Evolutionary conservation across 768 basidiomycete species (phyloP).

Genomic region (Termitomyces sp.): DNA sequence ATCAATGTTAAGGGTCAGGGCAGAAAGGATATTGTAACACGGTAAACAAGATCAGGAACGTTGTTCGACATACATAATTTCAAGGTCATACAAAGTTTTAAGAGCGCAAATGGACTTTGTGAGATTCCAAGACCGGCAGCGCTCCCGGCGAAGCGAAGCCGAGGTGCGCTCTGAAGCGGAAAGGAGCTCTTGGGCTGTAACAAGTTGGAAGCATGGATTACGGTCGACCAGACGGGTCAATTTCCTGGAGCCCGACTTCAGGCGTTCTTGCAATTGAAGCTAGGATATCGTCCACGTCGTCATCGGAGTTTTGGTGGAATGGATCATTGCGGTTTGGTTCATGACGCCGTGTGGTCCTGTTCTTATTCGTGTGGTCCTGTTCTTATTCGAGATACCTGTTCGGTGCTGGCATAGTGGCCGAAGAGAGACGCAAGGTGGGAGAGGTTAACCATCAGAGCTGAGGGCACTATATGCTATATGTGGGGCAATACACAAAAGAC

Average conservation of each 20-base stretch:
- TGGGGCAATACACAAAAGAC: too few relatives aligned
- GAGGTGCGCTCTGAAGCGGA: too few relatives aligned
- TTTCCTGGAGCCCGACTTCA: constrained; percentile 32
- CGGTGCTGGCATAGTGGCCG: constrained; percentile 4
- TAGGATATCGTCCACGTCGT: constrained; percentile 10
- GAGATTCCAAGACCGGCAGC: constrained; percentile 6
- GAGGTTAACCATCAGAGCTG: not conserved
- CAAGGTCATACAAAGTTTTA: too few relatives aligned
- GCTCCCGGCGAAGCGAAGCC: constrained; percentile 10
- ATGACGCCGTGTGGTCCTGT: constrained; percentile 11
- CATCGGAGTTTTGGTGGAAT: constrained; percentile 2
- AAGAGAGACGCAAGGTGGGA: not conserved
- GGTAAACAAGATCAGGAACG: too few relatives aligned
- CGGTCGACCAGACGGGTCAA: constrained; percentile 31
- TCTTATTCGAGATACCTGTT: too few relatives aligned
- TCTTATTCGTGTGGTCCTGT: too few relatives aligned
- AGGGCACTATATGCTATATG: constrained; percentile 3
- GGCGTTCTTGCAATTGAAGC: constrained; percentile 31
- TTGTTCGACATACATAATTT: constrained; percentile 17
- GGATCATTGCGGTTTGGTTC: not conserved
- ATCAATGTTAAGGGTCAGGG: too few relatives aligned
- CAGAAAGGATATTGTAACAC: too few relatives aligned
- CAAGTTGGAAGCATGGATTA: constrained; percentile 30
- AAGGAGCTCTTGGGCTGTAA: constrained; percentile 33
- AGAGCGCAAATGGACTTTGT: too few relatives aligned